A percentile compares a stretch with the other conserved stretches of the same genome.
phyloP scores from a whole-genome alignment of 345 rosid species.

The Eutrema yunnanense region DNA sequence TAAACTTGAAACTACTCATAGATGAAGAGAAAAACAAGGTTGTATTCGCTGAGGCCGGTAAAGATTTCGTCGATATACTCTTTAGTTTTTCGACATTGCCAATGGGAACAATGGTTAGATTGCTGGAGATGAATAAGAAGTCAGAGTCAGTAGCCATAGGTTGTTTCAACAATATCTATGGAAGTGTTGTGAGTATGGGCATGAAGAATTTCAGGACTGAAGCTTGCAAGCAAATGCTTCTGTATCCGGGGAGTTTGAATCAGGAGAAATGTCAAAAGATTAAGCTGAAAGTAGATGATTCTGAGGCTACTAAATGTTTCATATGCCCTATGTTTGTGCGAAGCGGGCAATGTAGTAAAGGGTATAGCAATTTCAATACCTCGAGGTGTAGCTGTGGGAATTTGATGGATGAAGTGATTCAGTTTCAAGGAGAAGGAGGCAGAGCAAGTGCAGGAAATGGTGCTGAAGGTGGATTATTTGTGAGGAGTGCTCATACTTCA shows the following conservation, averaged over 20 bases:
- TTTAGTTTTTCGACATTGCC: slow-evolving; percentile 7
- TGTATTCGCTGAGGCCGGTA: slow-evolving; percentile 6
- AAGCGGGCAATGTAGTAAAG: not conserved
- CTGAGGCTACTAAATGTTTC: not conserved
- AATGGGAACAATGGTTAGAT: slow-evolving; percentile 10
- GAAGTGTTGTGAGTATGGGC: not conserved
- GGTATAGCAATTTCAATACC: not conserved
- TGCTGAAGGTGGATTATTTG: not conserved
- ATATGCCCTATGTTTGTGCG: not conserved
- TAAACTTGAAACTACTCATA: not conserved
- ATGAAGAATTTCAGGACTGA: not conserved
- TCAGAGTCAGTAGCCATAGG: not conserved
- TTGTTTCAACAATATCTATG: slow-evolving; percentile 7
- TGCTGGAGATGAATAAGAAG: not conserved
- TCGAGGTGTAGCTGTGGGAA: slow-evolving; percentile 4
- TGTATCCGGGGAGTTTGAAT: not conserved
- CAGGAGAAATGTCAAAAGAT: not conserved
- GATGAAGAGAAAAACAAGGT: not conserved
- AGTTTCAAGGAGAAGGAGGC: not conserved
- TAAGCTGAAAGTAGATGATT: not conserved
- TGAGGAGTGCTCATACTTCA: not conserved
- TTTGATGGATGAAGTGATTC: not conserved
- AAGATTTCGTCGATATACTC: slow-evolving; percentile 6
- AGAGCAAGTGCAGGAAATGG: not conserved
- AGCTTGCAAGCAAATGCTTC: slow-evolving; percentile 11